Evolutionary conservation across 768 basidiomycete genomes (phyloP).

Genomic region (Albatrellus ellisii): DNA sequence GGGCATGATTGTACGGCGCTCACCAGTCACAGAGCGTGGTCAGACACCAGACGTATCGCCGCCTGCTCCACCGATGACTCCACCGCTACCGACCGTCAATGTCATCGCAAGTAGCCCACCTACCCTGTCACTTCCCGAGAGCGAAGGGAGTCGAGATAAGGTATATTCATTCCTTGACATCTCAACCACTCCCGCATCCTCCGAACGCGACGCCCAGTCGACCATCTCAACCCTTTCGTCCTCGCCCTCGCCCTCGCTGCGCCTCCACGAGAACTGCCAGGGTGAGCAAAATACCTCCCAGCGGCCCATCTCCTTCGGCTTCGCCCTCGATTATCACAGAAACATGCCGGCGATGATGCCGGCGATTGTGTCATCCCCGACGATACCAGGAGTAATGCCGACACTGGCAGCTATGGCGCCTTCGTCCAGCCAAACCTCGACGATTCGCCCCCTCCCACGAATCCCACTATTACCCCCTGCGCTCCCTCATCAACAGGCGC

Average conservation of each 20-base stretch:
- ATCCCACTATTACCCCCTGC: neutral
- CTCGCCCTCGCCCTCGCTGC: constrained; percentile 7
- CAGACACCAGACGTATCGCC: no score
- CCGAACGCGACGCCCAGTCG: neutral
- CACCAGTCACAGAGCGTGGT: neutral
- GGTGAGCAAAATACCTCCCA: neutral
- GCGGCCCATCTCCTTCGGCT: constrained; percentile 11
- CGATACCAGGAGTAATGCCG: neutral
- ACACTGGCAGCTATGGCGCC: neutral
- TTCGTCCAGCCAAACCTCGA: neutral
- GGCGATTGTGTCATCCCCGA: neutral
- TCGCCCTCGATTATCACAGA: constrained; percentile 10
- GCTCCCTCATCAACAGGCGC: neutral
- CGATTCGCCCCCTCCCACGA: constrained; percentile 5
- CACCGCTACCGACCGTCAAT: neutral
- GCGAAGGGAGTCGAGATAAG: neutral
- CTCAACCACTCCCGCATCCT: constrained; percentile 9
- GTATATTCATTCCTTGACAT: constrained; percentile 14
- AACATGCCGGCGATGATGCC: neutral
- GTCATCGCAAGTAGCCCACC: neutral
- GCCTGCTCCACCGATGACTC: constrained; percentile 3
- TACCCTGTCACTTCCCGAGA: neutral
- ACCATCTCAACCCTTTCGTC: neutral
- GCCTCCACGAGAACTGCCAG: constrained; percentile 2
- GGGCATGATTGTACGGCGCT: neutral